Evolutionary conservation across 176 grass and related monocot genomes (phyloP), one percentile per base, ranked within the genome.

Genomic region (Oryza coarctata): DNA sequence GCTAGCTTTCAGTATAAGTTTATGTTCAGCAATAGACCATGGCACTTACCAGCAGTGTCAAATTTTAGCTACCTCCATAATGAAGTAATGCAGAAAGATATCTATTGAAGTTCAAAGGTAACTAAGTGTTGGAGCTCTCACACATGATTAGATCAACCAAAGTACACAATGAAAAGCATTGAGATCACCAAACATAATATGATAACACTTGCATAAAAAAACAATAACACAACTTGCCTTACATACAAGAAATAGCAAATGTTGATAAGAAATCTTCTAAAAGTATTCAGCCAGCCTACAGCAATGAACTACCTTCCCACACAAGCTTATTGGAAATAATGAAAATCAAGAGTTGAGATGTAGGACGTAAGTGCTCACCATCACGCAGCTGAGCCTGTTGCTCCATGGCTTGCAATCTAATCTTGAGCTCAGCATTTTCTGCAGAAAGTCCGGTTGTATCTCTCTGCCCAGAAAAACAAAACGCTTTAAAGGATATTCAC

Each of bases 351-450:
- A 41, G 68, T 71, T 58, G 27, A 32, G 44, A 45, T 71, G 66
- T 14, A 17, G 43, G 8, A 13, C 25, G 74, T 60, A 32, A 50
- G 60, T 70, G 15, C 80, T 85, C 76, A 94, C 94, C 94, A 74
- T 94, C 90, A 82, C 78, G 83, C 62, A 97, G 12, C 77, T 94
- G 92, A 67, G 94, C 92, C 43, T 97, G 94, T 31, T 94, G 94
- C 70, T 90, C 90, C 88, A 97, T 94, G 74, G 94, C 92, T 77
- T 97, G 89, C 63, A 97, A 90, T 34, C 86, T 89, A 87, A 97
- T 81, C 80, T 88, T 97, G 60, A 97, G 94, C 81, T 94, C 94
- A 66, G 88, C 75, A 64, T 94, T 97, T 75, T 90, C 87, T 30
- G 76, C 76, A 26, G 86, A 91, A 82, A 97, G 76, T 69, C 87